These are phyloP conservation scores for Picea abies DNA, from an alignment of 83 land plant genomes.

Conservation along the genomic window DNA sequence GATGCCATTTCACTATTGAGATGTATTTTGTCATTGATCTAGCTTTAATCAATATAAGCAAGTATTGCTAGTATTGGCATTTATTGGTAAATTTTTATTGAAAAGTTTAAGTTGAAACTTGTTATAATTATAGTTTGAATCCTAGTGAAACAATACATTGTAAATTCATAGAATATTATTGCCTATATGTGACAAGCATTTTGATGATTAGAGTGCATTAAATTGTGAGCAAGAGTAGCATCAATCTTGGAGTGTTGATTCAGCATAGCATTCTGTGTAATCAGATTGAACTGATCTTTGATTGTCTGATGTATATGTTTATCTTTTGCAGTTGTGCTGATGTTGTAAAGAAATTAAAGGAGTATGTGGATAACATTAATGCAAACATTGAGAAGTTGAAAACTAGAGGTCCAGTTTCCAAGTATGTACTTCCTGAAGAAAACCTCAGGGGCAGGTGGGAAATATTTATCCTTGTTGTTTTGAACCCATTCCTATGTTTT, in stretches of 20 bases:
- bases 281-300: not conserved
- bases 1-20: too few species aligned
- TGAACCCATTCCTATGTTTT: constrained; percentile 13
- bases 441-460: constrained; percentile 75
- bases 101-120: too few species aligned
- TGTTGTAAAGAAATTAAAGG: constrained; percentile 65
- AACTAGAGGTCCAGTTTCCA: constrained; percentile 86
- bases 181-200: not conserved
- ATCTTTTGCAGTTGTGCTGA: constrained; percentile 52
- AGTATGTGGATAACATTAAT: constrained; percentile 85
- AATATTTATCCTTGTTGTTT: not conserved
- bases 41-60: too few species aligned
- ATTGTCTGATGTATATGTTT: not conserved
- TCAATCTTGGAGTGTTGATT: not conserved
- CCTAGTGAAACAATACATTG: not conserved
- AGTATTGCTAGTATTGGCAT: too few species aligned
- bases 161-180: not conserved
- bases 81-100: too few species aligned
- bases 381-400: constrained; percentile 78
- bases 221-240: not conserved
- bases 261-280: not conserved
- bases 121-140: not conserved
- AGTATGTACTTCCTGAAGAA: constrained; percentile 85
- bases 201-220: not conserved
- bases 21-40: too few species aligned